Evolutionary conservation across 208 protist genomes (phyloP).

Genomic region (Histomonas meleagridis): DNA sequence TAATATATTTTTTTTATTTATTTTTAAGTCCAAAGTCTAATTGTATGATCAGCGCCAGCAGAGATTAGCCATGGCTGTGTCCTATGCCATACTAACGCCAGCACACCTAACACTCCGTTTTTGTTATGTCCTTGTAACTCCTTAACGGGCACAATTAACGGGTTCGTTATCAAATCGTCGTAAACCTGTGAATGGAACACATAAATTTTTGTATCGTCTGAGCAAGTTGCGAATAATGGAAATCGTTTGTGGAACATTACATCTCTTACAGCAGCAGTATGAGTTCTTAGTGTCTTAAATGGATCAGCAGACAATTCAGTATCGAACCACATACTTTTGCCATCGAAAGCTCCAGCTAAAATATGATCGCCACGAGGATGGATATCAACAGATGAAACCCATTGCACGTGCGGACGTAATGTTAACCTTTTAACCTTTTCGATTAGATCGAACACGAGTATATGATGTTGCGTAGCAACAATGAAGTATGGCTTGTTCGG

Average conservation of each 20-base stretch:
- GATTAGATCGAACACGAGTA: conserved; percentile 88
- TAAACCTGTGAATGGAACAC: conserved; percentile 66
- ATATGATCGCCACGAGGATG: conserved; percentile 86
- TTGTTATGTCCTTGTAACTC: conserved; percentile 74
- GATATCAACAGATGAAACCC: conserved; percentile 68
- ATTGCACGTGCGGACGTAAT: conserved; percentile 71
- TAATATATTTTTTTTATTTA: background rate
- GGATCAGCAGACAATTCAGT: conserved; percentile 79
- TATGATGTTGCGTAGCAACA: conserved; percentile 69
- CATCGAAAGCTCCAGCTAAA: conserved; percentile 67
- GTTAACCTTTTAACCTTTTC: conserved; percentile 82
- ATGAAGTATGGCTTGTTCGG: conserved; percentile 93
- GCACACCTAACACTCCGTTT: conserved; percentile 52
- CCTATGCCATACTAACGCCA: conserved; percentile 82
- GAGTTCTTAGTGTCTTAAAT: conserved; percentile 72
- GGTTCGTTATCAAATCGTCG: conserved; percentile 88
- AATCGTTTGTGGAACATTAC: conserved; percentile 51
- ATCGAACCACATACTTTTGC: conserved; percentile 85
- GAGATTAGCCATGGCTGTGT: conserved; percentile 95
- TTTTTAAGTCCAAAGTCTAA: conserved; percentile 36
- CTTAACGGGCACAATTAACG: conserved; percentile 95
- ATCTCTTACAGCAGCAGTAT: conserved; percentile 44
- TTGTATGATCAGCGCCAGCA: conserved; percentile 72
- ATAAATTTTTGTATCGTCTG: conserved; percentile 72
- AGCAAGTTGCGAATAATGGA: conserved; percentile 84